A percentile compares a stretch with the other conserved stretches of the same genome.
Evolutionary conservation across 2,329 filamentous ascomycete genomes (phyloP).

Genomic region (Fusarium sp.): DNA sequence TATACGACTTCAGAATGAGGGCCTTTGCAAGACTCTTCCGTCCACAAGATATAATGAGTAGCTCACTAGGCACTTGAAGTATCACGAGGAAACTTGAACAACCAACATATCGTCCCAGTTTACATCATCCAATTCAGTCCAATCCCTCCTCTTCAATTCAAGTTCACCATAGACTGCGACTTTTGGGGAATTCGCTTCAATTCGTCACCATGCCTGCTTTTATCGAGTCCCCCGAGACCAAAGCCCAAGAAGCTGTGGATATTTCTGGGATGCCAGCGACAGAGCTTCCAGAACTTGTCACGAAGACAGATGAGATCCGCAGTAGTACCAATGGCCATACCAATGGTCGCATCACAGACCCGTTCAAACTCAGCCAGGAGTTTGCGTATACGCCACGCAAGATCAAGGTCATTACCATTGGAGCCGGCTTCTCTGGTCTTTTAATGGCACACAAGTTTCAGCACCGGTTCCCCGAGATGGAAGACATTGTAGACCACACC

Average conservation of each 20-base stretch:
- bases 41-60: background rate
- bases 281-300: conserved; percentile 33
- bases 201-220: conserved; percentile 28
- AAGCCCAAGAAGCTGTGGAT: conserved; percentile 3
- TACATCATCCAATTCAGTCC: background rate
- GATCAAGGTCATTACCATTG: conserved; percentile 51
- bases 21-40: background rate
- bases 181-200: background rate
- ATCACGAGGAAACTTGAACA: background rate
- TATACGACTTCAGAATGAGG: background rate
- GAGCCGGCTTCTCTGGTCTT: conserved; percentile 50
- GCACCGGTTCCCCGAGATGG: conserved; percentile 49
- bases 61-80: background rate
- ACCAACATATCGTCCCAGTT: background rate
- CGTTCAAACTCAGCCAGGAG: conserved; percentile 44
- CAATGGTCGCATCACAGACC: conserved; percentile 33
- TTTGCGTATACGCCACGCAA: conserved; percentile 47
- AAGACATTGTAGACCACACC: conserved; percentile 42
- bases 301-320: background rate
- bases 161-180: background rate
- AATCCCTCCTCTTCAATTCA: background rate
- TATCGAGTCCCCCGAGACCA: conserved; percentile 27
- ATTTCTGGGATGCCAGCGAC: conserved; percentile 23
- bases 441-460: conserved; percentile 52
- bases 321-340: background rate